Conservation (phyloP, 1,284 basidiomycete species). For the Microbotryum saponariae region DNA sequence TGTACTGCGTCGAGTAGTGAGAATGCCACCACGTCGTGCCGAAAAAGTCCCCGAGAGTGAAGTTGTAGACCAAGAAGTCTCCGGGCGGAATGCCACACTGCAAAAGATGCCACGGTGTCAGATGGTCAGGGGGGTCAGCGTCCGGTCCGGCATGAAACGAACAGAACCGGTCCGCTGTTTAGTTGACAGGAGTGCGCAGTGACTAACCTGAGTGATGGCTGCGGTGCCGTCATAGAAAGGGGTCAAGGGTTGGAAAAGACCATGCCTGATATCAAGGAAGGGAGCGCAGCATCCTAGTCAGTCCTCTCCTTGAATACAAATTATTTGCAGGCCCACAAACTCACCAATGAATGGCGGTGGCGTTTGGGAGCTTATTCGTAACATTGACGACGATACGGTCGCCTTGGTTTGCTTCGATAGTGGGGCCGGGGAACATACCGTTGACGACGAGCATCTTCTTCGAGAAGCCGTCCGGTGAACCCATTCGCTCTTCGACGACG, state of each 20-base stretch:
- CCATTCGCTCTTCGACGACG: conserved; percentile 26
- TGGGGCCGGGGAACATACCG: conserved; percentile 30
- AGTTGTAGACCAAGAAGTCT: conserved; percentile 20
- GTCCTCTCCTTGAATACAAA: no score
- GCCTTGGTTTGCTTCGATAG: conserved; percentile 25
- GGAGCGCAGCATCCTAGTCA: no score
- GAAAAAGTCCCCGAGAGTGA: conserved; percentile 17
- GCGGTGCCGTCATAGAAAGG: conserved; percentile 26
- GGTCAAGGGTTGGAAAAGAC: conserved; percentile 23
- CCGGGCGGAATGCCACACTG: conserved; percentile 38
- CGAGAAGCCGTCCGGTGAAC: conserved; percentile 23
- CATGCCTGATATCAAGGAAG: conserved; percentile 25
- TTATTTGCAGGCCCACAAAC: background rate
- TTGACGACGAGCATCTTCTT: conserved; percentile 31
- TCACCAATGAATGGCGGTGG: conserved; percentile 27
- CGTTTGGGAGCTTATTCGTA: conserved; percentile 18
- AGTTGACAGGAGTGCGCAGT: no score
- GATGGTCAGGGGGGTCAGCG: no score
- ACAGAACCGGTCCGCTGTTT: no score
- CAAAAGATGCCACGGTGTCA: no score
- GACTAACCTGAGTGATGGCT: conserved; percentile 27
- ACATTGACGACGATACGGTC: conserved; percentile 29
- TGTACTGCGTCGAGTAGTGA: conserved; percentile 12
- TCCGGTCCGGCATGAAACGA: no score
- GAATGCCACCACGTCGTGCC: conserved; percentile 30